Evolutionary conservation across 1,284 basidiomycete genomes (phyloP).

Genomic region (Trichosporon faecale): DNA sequence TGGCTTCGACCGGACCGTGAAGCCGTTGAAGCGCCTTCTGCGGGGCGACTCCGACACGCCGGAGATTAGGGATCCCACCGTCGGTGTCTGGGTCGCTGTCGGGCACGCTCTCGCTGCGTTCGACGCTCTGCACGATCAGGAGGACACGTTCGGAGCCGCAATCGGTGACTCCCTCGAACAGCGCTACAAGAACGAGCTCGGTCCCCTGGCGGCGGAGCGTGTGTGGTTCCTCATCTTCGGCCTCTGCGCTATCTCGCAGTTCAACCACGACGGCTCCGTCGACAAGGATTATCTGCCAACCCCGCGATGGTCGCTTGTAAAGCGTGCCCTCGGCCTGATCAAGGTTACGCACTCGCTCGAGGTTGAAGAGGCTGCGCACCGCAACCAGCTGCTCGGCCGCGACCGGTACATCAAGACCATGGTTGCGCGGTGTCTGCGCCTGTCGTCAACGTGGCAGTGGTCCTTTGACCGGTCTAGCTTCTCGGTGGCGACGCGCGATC

Average conservation of each 20-base stretch:
- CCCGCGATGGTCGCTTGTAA: constrained; percentile 67
- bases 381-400: constrained; percentile 59
- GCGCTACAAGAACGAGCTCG: constrained; percentile 34
- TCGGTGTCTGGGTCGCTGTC: constrained; percentile 73
- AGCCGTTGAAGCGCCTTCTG: constrained; percentile 47
- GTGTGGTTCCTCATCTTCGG: constrained; percentile 71
- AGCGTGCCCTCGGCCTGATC: constrained; percentile 61
- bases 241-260: constrained; percentile 73
- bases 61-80: constrained; percentile 55
- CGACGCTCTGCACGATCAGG: constrained; percentile 10
- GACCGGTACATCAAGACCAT: constrained; percentile 75
- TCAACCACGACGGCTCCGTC: constrained; percentile 63
- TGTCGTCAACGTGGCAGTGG: constrained; percentile 75
- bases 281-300: constrained; percentile 53
- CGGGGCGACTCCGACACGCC: constrained; percentile 45
- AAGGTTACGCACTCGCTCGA: constrained; percentile 59
- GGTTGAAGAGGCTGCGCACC: constrained; percentile 55
- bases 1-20: constrained; percentile 59
- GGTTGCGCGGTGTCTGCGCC: constrained; percentile 67
- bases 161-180: constrained; percentile 47
- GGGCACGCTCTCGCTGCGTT: constrained; percentile 57
- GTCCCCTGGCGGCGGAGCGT: constrained; percentile 62
- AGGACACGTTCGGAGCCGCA: constrained; percentile 49
- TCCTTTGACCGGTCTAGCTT: constrained; percentile 61
- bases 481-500: constrained; percentile 62